These are phyloP conservation scores for Mucor irregularis DNA, from an alignment of 371 early-diverging fungal species.

Conservation along the genomic window DNA sequence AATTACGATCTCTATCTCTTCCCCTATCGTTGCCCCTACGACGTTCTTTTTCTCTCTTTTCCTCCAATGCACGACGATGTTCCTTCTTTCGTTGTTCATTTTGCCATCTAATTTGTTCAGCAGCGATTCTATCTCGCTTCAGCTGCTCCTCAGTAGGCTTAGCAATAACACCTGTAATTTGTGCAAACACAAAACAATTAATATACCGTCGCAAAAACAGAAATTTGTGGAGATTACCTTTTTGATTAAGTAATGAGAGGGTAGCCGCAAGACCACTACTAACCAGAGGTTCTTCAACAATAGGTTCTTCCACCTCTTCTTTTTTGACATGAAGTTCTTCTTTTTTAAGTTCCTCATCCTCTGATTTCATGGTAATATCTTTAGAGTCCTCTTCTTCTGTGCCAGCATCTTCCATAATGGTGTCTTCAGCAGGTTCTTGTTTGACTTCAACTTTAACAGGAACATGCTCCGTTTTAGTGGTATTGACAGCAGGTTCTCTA, in stretches of 20 bases:
- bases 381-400: background rate
- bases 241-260: constrained; percentile 73
- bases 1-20: constrained; percentile 27
- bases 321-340: no score
- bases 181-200: no score
- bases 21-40: constrained; percentile 26
- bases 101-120: constrained; percentile 71
- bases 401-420: background rate
- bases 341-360: constrained; percentile 1
- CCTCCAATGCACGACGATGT: constrained; percentile 41
- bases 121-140: constrained; percentile 61
- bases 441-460: constrained; percentile 1
- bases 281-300: constrained; percentile 82
- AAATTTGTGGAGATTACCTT: constrained; percentile 52
- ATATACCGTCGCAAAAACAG: no score
- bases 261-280: constrained; percentile 86
- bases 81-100: constrained; percentile 67
- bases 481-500: constrained; percentile 7
- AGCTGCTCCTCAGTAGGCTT: constrained; percentile 64
- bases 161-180: constrained; percentile 51
- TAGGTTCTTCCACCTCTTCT: constrained; percentile 23
- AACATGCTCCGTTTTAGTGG: constrained; percentile 9
- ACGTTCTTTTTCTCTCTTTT: constrained; percentile 36
- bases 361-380: background rate
- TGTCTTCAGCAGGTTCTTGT: background rate